Evolutionary conservation across 2,329 filamentous ascomycete species (phyloP).

Genomic region (Fusarium sulawesiense): DNA sequence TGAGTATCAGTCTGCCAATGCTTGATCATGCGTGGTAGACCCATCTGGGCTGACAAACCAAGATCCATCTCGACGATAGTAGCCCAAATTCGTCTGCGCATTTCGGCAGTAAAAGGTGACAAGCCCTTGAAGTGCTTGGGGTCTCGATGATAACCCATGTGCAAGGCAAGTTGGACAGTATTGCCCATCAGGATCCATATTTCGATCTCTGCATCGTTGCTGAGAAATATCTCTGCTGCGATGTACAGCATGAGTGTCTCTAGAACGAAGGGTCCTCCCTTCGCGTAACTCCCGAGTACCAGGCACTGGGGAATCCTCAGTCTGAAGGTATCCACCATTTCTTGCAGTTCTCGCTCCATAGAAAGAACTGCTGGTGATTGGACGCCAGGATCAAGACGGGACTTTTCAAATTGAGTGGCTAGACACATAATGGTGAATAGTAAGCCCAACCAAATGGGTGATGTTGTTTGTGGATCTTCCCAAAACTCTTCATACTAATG

Average conservation of each 20-base stretch:
- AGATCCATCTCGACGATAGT: conserved; percentile 56
- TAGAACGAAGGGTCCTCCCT: conserved; percentile 55
- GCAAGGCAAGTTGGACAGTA: conserved; percentile 51
- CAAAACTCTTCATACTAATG: conserved; percentile 59
- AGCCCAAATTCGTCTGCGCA: conserved; percentile 59
- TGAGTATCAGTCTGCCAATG: conserved; percentile 55
- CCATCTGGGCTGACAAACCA: conserved; percentile 58
- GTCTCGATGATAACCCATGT: conserved; percentile 60
- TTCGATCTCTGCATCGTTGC: conserved; percentile 49
- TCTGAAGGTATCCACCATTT: background rate
- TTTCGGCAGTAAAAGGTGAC: conserved; percentile 56
- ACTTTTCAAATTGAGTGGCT: conserved; percentile 42
- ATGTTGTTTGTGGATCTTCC: conserved; percentile 50
- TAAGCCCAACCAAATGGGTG: conserved; percentile 60
- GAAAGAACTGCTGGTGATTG: background rate
- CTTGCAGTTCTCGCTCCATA: conserved; percentile 4
- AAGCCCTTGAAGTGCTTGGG: conserved; percentile 55
- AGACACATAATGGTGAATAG: conserved; percentile 60
- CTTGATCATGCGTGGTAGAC: conserved; percentile 58
- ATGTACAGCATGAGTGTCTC: conserved; percentile 54
- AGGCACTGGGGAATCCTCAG: conserved; percentile 49
- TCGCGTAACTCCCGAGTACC: conserved; percentile 55
- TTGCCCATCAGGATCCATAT: conserved; percentile 52
- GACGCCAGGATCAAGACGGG: conserved; percentile 5
- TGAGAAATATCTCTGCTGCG: conserved; percentile 47